Evolutionary conservation across 2,329 filamentous ascomycete genomes (phyloP), one percentile per base, ranked within the genome.

Genomic region (Ilyonectria mors-panacis): DNA sequence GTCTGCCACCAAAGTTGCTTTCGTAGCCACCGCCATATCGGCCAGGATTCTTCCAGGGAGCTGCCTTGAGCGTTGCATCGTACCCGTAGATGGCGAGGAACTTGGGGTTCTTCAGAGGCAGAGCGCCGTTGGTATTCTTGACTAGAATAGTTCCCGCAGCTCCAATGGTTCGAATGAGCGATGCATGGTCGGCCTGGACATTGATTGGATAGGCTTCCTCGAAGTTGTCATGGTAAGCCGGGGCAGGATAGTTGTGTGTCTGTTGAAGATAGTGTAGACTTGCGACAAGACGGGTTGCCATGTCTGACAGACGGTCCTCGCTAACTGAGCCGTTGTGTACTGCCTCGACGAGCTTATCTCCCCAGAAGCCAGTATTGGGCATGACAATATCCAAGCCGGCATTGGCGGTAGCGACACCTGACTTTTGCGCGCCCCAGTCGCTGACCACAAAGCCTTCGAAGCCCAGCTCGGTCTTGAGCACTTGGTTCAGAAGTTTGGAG

Each of bases 311-410:
- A 35, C 93, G 87, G 77, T 87, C 90, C 71, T 91, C 88, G 0
- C 88, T 87, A 10, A 97, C 83, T 0, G 92, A 93, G 5, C 93
- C 93, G 74, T 96, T 96, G 37, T 88, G 81, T 15, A 97, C 89
- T 0, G 92, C 92, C 65, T 92, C 83, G 0, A 91, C 92, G 64
- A 97, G 80, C 76, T 94, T 94, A 9, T 80, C 73, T 0, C 93
- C 93, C 80, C 85, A 87, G 2, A 89, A 84, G 0, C 84, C 85
- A 0, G 76, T 75, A 13, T 81, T 80, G 0, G 89, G 89, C 89
- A 92, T 91, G 5, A 89, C 88, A 88, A 95, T 91, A 74, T 97
- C 94, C 2, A 91, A 78, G 0, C 89, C 89, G 5, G 86, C 84
- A 33, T 87, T 85, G 0, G 81, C 87, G 50, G 88, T 86, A 35